phyloP scores from a whole-genome alignment of 345 rosid species.

The Triadica sebifera region DNA sequence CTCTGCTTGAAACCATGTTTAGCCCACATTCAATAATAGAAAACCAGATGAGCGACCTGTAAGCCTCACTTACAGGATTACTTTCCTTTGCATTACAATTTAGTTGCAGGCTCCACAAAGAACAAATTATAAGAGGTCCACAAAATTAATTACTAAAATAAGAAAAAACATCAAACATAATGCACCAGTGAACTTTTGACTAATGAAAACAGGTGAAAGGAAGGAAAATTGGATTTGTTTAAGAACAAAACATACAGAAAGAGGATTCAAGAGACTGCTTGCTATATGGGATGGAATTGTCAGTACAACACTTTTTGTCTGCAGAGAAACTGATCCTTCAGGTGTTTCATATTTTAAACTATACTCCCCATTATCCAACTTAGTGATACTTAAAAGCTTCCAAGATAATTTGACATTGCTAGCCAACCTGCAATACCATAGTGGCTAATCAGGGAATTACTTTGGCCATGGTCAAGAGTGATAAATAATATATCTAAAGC shows the following conservation, averaged over 20 bases:
- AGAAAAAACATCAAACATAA: neutral
- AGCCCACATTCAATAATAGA: neutral
- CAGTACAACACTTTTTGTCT: conserved; percentile 70
- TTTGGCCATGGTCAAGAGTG: neutral
- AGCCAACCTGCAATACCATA: conserved; percentile 61
- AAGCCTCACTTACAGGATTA: neutral
- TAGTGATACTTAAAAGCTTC: conserved; percentile 70
- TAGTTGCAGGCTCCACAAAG: neutral
- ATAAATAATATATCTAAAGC: neutral
- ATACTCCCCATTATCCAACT: conserved; percentile 58
- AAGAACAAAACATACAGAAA: conserved; percentile 59
- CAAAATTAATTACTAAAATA: neutral
- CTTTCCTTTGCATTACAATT: neutral
- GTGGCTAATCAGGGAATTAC: conserved; percentile 10
- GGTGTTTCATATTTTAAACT: conserved; percentile 84
- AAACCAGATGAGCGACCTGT: neutral
- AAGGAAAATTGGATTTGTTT: neutral
- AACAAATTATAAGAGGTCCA: neutral
- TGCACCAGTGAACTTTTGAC: neutral
- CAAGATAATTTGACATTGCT: conserved; percentile 74
- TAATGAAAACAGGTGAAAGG: neutral
- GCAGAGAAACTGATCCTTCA: conserved; percentile 68
- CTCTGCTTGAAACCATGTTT: neutral
- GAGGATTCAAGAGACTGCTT: conserved; percentile 63
- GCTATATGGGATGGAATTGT: conserved; percentile 88